Percentiles rank a stretch among this genome's conserved stretches.
Evolutionary conservation across 1,284 basidiomycete genomes (phyloP).

Genomic region (Thecaphora thlaspeos): DNA sequence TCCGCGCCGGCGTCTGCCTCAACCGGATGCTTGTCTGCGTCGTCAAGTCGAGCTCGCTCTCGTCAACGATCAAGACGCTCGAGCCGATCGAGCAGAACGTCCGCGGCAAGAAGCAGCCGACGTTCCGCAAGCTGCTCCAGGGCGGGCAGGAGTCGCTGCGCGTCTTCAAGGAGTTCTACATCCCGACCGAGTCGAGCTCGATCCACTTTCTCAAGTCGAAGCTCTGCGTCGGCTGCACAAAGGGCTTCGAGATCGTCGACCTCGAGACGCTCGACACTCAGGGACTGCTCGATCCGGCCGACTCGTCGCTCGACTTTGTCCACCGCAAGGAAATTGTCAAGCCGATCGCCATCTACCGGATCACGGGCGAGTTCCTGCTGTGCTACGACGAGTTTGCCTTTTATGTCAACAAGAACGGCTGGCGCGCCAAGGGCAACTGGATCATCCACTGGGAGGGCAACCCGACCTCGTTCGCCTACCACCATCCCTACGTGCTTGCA

Average conservation of each 20-base stretch:
- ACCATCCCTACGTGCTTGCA: constrained; percentile 94
- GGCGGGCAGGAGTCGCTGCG: constrained; percentile 92
- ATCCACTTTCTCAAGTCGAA: constrained; percentile 97
- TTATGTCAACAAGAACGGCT: constrained; percentile 96
- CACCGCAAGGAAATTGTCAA: constrained; percentile 81
- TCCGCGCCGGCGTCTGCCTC: constrained; percentile 92
- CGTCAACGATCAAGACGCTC: constrained; percentile 94
- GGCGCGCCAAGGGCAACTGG: constrained; percentile 84
- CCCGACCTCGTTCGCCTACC: constrained; percentile 89
- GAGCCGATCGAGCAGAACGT: constrained; percentile 91
- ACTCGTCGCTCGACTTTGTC: constrained; percentile 89
- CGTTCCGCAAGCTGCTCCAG: constrained; percentile 86
- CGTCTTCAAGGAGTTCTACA: constrained; percentile 94
- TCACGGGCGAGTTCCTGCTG: constrained; percentile 92
- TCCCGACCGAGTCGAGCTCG: constrained; percentile 92
- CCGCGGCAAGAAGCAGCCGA: constrained; percentile 73
- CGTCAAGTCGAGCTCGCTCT: constrained; percentile 90
- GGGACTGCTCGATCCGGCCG: constrained; percentile 88
- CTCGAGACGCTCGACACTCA: constrained; percentile 96
- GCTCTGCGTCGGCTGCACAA: constrained; percentile 93
- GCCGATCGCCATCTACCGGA: constrained; percentile 94
- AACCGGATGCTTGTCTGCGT: constrained; percentile 94
- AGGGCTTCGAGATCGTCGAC: constrained; percentile 99
- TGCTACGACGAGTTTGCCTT: constrained; percentile 99
- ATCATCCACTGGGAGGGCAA: constrained; percentile 96